Base-by-base conservation (phyloP, 345 rosid species). In the Pugionium cornutum region DNA sequence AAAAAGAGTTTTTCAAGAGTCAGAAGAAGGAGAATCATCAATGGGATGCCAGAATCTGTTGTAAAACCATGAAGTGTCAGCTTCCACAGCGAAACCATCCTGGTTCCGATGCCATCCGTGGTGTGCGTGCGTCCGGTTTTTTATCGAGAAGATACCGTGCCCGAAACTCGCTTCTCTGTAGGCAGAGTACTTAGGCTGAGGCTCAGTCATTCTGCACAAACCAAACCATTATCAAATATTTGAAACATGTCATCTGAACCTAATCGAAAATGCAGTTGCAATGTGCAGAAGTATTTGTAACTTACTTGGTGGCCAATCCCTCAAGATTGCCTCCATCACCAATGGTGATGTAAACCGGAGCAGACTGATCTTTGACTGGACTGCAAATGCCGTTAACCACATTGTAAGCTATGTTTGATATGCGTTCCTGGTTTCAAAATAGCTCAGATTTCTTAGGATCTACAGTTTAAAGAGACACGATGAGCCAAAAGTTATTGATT, bases 91-190 rank as follows among this genome's bases (percentile, higher is more conserved):
- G n/a, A 53, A 82, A 3, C 94, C 96, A 70, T 88, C 96, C 35
- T 88, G 87, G 67, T 91, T 91, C 5, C 91, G 77, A 57, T 91
- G 91, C 97, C 96, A 91, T 39, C 79, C 76, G 43, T 81, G 84
- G 64, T 68, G 64, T 35, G 97, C 92, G 4, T 88, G 97, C 6
- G 92, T 84, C 58, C 84, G 45, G 81, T 91, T 91, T 84, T 79
- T 83, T 43, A 88, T 84, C 32, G 79, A 80, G 1, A 91, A 84
- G 18, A 79, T 75, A 31, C 91, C 96, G 31, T 91, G 96, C 1
- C 97, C 96, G n/a, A 86, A 91, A 60, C 97, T 88, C 34, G 96
- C 91, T 63, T 91, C 97, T 0, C 96, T 82, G 18, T 72, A 91
- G 0, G 94, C 94, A 0, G 97, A 86, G 81, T 88, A 91, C 2